A percentile compares a stretch with the other conserved stretches of the same genome.
These are phyloP conservation scores for Chaetoceros tenuissimus DNA, from an alignment of 108 stramenopile species.

Conservation along the genomic window DNA sequence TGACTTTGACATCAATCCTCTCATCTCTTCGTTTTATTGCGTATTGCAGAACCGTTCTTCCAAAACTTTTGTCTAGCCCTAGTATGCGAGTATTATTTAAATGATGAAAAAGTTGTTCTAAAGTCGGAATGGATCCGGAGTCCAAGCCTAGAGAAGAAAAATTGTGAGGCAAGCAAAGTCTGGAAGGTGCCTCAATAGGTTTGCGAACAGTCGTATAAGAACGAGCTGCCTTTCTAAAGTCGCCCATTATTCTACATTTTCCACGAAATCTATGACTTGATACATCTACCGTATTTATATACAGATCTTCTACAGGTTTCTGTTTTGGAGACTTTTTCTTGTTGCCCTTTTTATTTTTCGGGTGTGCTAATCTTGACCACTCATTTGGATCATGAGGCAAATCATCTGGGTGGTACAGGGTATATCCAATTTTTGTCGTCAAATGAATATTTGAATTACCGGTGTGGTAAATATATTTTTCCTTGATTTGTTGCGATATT, in stretches of 20 bases:
- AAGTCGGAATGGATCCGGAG: constrained; percentile 27
- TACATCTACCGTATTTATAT: constrained; percentile 11
- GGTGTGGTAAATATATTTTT: background rate
- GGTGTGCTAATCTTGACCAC: constrained; percentile 37
- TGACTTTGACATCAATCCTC: background rate
- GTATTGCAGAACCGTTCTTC: background rate
- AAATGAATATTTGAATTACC: constrained; percentile 6
- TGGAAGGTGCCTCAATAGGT: constrained; percentile 11
- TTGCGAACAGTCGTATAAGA: constrained; percentile 20
- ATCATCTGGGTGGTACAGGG: constrained; percentile 55
- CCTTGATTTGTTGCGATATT: constrained; percentile 18
- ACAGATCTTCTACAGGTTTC: background rate
- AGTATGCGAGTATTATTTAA: background rate
- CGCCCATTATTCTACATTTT: constrained; percentile 60
- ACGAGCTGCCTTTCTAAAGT: constrained; percentile 47
- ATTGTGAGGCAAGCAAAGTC: background rate
- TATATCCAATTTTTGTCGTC: constrained; percentile 24
- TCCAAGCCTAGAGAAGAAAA: constrained; percentile 9
- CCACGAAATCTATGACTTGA: constrained; percentile 27
- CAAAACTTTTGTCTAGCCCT: background rate
- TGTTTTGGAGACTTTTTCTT: constrained; percentile 13
- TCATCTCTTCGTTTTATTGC: background rate
- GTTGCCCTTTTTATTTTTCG: constrained; percentile 30
- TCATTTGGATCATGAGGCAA: constrained; percentile 23
- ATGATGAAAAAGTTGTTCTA: constrained; percentile 24